Conservation (phyloP, 306 rosid species). For the Cyamopsis tetragonoloba region DNA sequence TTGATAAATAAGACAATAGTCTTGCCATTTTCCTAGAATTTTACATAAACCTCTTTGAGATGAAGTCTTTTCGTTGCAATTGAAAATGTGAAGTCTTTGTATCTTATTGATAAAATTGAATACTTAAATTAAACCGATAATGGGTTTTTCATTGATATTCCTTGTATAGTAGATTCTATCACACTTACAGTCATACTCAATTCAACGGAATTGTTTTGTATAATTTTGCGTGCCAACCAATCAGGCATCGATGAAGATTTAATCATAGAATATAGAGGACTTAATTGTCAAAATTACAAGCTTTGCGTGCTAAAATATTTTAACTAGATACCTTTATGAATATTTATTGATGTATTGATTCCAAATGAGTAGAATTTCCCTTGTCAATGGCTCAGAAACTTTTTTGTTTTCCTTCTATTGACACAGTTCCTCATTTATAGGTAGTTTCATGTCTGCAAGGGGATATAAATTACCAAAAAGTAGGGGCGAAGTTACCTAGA, state of each 20-base stretch:
- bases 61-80: no score
- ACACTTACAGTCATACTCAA: no score
- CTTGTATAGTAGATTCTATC: no score
- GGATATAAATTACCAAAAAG: conserved; percentile 72
- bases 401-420: conserved; percentile 22
- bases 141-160: no score
- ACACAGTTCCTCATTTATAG: conserved; percentile 44
- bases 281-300: conserved; percentile 16
- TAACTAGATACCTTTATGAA: not conserved
- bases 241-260: not conserved
- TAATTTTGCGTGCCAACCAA: not conserved
- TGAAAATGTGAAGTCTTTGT: no score
- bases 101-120: no score
- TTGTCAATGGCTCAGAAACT: conserved; percentile 10
- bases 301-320: not conserved
- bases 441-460: conserved; percentile 92
- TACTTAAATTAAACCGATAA: no score
- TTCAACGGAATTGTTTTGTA: no score
- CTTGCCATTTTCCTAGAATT: no score
- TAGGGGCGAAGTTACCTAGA: conserved; percentile 90
- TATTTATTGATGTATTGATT: not conserved
- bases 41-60: no score
- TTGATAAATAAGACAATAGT: no score
- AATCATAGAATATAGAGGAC: not conserved
- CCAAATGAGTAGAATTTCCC: not conserved